These are phyloP conservation scores for Phellopilus nigrolimitatus DNA, from an alignment of 1,284 basidiomycete genomes.

Conservation along the genomic window DNA sequence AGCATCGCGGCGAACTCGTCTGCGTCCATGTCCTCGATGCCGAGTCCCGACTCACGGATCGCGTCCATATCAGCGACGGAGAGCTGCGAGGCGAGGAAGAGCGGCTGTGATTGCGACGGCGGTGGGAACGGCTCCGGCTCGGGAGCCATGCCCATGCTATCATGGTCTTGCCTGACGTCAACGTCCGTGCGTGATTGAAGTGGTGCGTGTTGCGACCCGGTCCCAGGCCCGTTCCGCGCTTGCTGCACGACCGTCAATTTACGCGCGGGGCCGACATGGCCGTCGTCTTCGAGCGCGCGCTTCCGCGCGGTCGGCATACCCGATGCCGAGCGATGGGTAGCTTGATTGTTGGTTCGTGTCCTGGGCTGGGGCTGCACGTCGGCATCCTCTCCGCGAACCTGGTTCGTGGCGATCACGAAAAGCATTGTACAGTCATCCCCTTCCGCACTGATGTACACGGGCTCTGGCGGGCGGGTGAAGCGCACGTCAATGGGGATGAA, in stretches of 20 bases:
- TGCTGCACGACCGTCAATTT: not conserved
- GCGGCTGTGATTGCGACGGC: conserved; percentile 47
- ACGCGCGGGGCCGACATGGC: not conserved
- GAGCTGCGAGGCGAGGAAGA: conserved; percentile 58
- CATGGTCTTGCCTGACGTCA: conserved; percentile 17
- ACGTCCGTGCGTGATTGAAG: not conserved
- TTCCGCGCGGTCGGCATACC: conserved; percentile 8
- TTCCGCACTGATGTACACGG: conserved; percentile 70
- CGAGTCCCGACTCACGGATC: conserved; percentile 54
- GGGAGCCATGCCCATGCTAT: conserved; percentile 2
- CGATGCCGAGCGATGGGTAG: conserved; percentile 1
- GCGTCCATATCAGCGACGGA: conserved; percentile 47
- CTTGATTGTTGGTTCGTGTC: conserved; percentile 21
- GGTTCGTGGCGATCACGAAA: conserved; percentile 72
- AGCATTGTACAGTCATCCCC: conserved; percentile 56
- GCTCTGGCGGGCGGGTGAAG: conserved; percentile 66
- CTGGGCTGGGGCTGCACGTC: conserved; percentile 26
- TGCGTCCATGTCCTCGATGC: conserved; percentile 58
- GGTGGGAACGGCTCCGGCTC: conserved; percentile 14
- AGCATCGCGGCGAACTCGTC: conserved; percentile 59
- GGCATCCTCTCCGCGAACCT: conserved; percentile 37
- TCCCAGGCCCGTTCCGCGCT: no score
- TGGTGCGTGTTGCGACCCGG: not conserved
- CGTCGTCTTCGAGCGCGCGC: conserved; percentile 11
- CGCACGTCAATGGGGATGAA: conserved; percentile 57